Evolutionary conservation across 1,284 basidiomycete genomes (phyloP).

Genomic region (Mrakiaceae sp.): DNA sequence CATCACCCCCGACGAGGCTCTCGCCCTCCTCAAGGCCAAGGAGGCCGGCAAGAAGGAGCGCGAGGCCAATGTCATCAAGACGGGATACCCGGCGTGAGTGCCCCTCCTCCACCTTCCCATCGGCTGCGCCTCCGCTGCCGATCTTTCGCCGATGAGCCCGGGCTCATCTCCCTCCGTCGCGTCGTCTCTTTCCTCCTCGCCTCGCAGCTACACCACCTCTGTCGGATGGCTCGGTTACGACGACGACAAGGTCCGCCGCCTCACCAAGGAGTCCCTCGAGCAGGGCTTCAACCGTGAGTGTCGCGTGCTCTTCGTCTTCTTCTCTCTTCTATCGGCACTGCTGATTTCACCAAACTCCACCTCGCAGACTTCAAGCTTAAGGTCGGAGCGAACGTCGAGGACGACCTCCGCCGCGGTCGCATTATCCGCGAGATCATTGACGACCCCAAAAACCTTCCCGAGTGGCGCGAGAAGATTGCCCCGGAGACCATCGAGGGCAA

Average conservation of each 20-base stretch:
- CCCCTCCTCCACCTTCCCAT: too few species aligned
- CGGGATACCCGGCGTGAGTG: constrained; percentile 61
- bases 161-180: too few species aligned
- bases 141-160: too few species aligned
- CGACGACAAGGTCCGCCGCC: constrained; percentile 77
- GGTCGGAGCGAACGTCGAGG: constrained; percentile 70
- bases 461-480: constrained; percentile 44
- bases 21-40: constrained; percentile 66
- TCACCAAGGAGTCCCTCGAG: constrained; percentile 73
- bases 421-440: constrained; percentile 91
- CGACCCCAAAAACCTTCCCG: constrained; percentile 47
- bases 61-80: constrained; percentile 52
- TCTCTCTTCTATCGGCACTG: neutral
- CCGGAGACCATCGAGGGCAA: constrained; percentile 62
- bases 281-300: constrained; percentile 88
- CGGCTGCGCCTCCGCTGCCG: too few species aligned
- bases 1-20: constrained; percentile 79
- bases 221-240: constrained; percentile 85
- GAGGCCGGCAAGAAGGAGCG: constrained; percentile 65
- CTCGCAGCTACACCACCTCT: constrained; percentile 62
- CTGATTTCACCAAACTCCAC: neutral
- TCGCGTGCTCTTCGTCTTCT: neutral
- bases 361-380: constrained; percentile 52
- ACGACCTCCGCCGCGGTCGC: constrained; percentile 73
- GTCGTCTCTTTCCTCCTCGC: too few species aligned